These are phyloP conservation scores for Neonectria hederae DNA, from an alignment of 2,329 filamentous ascomycete species.

Conservation along the genomic window DNA sequence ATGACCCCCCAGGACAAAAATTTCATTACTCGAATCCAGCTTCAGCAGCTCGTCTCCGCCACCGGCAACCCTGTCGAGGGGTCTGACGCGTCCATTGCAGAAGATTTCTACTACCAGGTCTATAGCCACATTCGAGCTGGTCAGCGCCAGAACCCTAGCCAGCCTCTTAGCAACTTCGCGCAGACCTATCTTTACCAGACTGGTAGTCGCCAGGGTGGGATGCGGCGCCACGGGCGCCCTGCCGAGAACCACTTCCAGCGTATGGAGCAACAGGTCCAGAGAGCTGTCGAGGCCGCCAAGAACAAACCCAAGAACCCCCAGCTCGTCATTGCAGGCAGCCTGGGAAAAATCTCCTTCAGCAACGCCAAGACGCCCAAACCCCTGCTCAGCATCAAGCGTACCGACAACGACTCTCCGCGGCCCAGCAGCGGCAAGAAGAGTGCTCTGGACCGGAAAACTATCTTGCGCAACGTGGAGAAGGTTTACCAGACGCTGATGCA, in stretches of 20 bases:
- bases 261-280: constrained; percentile 99
- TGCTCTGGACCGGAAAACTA: constrained; percentile 82
- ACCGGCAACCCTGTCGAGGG: constrained; percentile 88
- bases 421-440: constrained; percentile 59
- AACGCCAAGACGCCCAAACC: constrained; percentile 98
- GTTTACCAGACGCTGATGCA: constrained; percentile 91
- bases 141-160: constrained; percentile 88
- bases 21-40: constrained; percentile 96
- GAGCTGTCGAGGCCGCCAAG: constrained; percentile 96
- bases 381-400: constrained; percentile 92
- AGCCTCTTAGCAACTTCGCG: constrained; percentile 94
- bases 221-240: constrained; percentile 79
- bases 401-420: constrained; percentile 71
- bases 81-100: constrained; percentile 81
- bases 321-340: constrained; percentile 91
- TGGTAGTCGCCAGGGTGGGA: constrained; percentile 79
- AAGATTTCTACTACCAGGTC: constrained; percentile 99
- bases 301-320: constrained; percentile 98
- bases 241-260: constrained; percentile 98
- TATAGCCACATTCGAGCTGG: constrained; percentile 93
- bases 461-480: constrained; percentile 86
- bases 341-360: constrained; percentile 98
- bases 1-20: constrained; percentile 99
- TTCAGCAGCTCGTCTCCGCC: constrained; percentile 93
- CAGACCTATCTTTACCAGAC: constrained; percentile 98